Conservation (phyloP, 2,329 filamentous ascomycete genomes). For the Paecilomyces variotii region DNA sequence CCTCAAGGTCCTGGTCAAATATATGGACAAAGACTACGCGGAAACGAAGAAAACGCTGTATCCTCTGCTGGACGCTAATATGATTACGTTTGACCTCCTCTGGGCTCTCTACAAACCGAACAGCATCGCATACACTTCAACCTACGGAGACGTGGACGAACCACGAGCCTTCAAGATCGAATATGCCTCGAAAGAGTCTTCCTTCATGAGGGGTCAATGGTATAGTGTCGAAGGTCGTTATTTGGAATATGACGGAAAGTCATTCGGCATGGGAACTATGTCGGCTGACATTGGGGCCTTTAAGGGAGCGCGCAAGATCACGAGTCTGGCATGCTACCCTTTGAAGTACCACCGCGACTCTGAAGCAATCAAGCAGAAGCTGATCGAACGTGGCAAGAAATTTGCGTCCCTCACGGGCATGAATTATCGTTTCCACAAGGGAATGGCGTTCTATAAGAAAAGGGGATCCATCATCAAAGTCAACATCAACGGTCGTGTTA, state of each 20-base stretch:
- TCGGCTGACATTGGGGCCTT: constrained; percentile 64
- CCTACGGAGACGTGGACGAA: constrained; percentile 68
- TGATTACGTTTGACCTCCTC: constrained; percentile 80
- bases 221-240: constrained; percentile 69
- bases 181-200: constrained; percentile 60
- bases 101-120: constrained; percentile 89
- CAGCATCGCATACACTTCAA: constrained; percentile 67
- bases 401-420: constrained; percentile 75
- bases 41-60: constrained; percentile 71
- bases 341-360: constrained; percentile 72
- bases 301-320: constrained; percentile 75
- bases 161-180: constrained; percentile 78
- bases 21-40: constrained; percentile 74
- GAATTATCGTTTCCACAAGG: constrained; percentile 74
- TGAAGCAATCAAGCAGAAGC: constrained; percentile 52
- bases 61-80: constrained; percentile 69
- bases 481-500: constrained; percentile 77
- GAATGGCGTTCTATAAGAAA: constrained; percentile 77
- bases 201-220: constrained; percentile 63
- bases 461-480: constrained; percentile 68
- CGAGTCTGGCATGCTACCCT: constrained; percentile 67
- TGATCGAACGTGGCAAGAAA: constrained; percentile 75
- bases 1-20: constrained; percentile 64
- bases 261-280: constrained; percentile 68
- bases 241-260: constrained; percentile 81